Evolutionary conservation across 2,329 filamentous ascomycete genomes (phyloP).

Genomic region (Paraphoma chrysanthemicola): DNA sequence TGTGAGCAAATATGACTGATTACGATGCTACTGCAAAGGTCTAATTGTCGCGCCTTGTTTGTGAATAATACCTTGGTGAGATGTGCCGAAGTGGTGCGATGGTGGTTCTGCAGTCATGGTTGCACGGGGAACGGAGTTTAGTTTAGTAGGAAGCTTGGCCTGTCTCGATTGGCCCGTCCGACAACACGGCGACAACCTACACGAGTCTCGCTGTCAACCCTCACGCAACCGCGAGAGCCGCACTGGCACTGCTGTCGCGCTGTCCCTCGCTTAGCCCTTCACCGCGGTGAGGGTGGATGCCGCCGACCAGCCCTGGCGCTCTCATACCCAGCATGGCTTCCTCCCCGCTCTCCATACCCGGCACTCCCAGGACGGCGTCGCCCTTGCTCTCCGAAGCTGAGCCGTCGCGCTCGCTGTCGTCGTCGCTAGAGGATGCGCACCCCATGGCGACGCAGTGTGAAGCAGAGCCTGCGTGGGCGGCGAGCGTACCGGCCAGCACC

Average conservation of each 20-base stretch:
- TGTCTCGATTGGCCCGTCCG: slow-evolving; percentile 16
- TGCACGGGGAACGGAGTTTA: slow-evolving; percentile 18
- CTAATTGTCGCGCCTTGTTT: too few relatives aligned
- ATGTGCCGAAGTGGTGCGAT: slow-evolving; percentile 3
- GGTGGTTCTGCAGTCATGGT: slow-evolving; percentile 18
- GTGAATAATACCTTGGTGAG: not conserved
- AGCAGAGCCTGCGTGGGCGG: slow-evolving; percentile 17
- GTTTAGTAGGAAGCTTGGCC: slow-evolving; percentile 20
- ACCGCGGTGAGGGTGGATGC: slow-evolving; percentile 39
- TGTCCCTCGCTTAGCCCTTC: slow-evolving; percentile 23
- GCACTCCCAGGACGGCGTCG: slow-evolving; percentile 35
- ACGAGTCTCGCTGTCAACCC: slow-evolving; percentile 15
- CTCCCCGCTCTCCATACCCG: slow-evolving; percentile 38
- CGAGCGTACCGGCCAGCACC: slow-evolving; percentile 7
- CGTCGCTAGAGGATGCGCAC: slow-evolving; percentile 32
- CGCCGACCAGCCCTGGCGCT: slow-evolving; percentile 28
- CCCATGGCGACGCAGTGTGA: slow-evolving; percentile 16
- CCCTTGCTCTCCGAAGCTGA: slow-evolving; percentile 36
- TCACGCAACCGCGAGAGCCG: slow-evolving; percentile 28
- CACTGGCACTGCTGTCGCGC: slow-evolving; percentile 25
- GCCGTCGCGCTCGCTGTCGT: slow-evolving; percentile 21
- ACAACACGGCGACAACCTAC: slow-evolving; percentile 13
- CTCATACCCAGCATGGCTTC: slow-evolving; percentile 40
- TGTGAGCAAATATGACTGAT: not conserved
- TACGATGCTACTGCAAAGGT: not conserved